phyloP scores from a whole-genome alignment of 2,329 filamentous ascomycete species.

The Rasamsonia emersonii region DNA sequence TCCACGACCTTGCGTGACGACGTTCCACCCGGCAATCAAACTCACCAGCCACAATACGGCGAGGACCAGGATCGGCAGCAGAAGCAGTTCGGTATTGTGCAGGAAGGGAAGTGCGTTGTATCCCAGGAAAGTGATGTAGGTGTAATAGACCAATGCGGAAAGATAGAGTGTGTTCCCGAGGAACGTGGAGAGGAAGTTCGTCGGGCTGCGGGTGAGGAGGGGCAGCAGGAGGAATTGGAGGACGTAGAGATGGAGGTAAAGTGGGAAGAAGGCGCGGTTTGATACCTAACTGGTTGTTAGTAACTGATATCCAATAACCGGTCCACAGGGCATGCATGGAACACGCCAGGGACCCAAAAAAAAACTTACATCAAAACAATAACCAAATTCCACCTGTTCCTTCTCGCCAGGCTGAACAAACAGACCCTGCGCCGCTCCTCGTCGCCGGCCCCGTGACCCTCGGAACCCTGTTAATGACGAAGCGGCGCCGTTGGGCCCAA shows the following conservation, averaged over 20 bases:
- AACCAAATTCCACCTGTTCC: constrained; percentile 60
- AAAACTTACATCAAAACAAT: constrained; percentile 57
- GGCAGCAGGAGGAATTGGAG: constrained; percentile 61
- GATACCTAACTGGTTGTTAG: constrained; percentile 38
- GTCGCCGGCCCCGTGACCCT: constrained; percentile 38
- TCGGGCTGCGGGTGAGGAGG: constrained; percentile 37
- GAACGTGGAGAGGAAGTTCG: constrained; percentile 41
- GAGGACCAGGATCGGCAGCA: constrained; percentile 53
- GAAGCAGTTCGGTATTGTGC: constrained; percentile 57
- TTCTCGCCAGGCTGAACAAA: constrained; percentile 49
- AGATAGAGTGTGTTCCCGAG: constrained; percentile 60
- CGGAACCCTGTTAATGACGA: constrained; percentile 38
- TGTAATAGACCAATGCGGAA: constrained; percentile 58
- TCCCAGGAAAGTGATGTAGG: constrained; percentile 59
- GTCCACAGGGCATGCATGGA: neutral
- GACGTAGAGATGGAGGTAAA: constrained; percentile 59
- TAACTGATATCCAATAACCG: neutral
- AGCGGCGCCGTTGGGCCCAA: constrained; percentile 46
- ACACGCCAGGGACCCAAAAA: neutral
- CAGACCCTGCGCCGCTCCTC: constrained; percentile 45
- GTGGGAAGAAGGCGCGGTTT: constrained; percentile 58
- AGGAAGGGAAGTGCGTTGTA: constrained; percentile 62
- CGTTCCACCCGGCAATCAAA: constrained; percentile 38
- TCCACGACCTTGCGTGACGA: constrained; percentile 36
- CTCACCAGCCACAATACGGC: constrained; percentile 51